A percentile compares a stretch with the other conserved stretches of the same genome.
Conservation (phyloP, 176 grass and related monocot genomes). For the maize (Zea mays) region Zm-B73-REFERENCE-NAM-5.0 NC_050101.1:179466501-179467000, state of each 20-base stretch:
- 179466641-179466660: no score
- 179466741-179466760: constrained; percentile 53
- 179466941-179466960: constrained; percentile 50
- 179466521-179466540: constrained; percentile 26
- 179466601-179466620: constrained; percentile 45
- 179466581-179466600: constrained; percentile 45
- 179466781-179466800: constrained; percentile 40
- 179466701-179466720: constrained; percentile 18
- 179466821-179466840: constrained; percentile 52
- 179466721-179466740: constrained; percentile 64
- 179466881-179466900: constrained; percentile 62
- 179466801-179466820: constrained; percentile 40
- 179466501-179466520: constrained; percentile 34
- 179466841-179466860: constrained; percentile 47
- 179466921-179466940: constrained; percentile 48
- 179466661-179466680: neutral
- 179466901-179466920: constrained; percentile 41
- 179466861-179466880: constrained; percentile 59
- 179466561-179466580: constrained; percentile 40
- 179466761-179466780: constrained; percentile 55
- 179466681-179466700: neutral
- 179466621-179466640: constrained; percentile 39
- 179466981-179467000: constrained; percentile 71
- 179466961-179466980: constrained; percentile 59
- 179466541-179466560: constrained; percentile 42